Base-by-base conservation (phyloP, 768 basidiomycete genomes). In the Agaricus sinodeliciosus region DNA sequence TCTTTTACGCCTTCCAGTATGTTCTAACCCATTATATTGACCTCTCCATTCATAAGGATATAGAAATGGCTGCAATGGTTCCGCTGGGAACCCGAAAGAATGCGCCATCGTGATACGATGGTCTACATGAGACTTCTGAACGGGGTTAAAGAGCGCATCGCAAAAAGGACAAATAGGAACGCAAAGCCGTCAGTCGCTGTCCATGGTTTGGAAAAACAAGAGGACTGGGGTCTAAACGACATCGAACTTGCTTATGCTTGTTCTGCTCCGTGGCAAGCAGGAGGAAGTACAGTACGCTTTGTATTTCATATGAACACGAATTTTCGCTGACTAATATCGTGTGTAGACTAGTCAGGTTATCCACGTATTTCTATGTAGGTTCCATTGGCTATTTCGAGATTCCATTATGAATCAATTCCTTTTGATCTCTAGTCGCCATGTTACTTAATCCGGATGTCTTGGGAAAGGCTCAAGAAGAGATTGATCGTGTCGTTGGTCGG, bases 161-260 rank as follows among this genome's bases (percentile, higher is more conserved):
- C 45, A 27, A 52, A 51, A 19, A 63, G 61, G n/a, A 22, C 22
- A 3, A 3, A 22, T 2, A 55, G 53, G n/a, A n/a, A n/a, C 0
- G 65, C 65, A 0, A 59, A 57, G n/a, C 57, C 62, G 4, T 65
- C 70, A 25, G 75, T 73, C 50, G 69, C 69, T 0, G 67, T 57
- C 34, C 66, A 70, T 25, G 68, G 70, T 9, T 59, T 76, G 2
- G 66, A 74, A 48, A 74, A 71, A 35, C 71, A 75, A 48, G 50
- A 55, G 9, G 67, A 72, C 9, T 74, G 73, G 52, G 71, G 69
- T 9, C 62, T 77, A 16, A 69, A 63, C 18, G 64, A 73, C 27
- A 60, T 72, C 8, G 75, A 75, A 56, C 69, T 69, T 52, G 73
- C 74, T 0, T 77, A 72, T 55, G 62, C 63, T 7, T 56, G 63